These are phyloP conservation scores for Taphrina communis DNA, from an alignment of 1,139 yeast genomes.

Conservation along the genomic window DNA sequence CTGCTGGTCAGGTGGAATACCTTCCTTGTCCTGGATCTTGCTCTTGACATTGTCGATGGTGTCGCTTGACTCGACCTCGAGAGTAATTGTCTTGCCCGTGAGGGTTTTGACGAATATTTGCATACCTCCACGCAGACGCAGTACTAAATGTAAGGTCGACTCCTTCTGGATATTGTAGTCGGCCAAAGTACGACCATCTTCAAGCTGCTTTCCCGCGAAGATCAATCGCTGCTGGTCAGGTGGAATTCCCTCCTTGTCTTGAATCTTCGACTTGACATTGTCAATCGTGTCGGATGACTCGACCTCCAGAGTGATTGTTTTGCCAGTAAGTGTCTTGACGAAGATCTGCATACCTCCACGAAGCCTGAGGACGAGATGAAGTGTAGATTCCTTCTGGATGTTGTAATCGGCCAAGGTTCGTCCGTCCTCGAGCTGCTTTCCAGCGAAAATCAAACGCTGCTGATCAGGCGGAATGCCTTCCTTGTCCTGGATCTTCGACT, in stretches of 20 bases:
- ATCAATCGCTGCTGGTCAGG: conserved; percentile 94
- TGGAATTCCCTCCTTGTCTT: conserved; percentile 94
- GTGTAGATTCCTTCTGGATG: conserved; percentile 87
- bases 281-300: conserved; percentile 93
- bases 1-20: conserved; percentile 99
- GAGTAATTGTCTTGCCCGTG: conserved; percentile 89
- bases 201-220: conserved; percentile 93
- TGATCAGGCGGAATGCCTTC: conserved; percentile 91
- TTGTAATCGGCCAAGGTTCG: conserved; percentile 87
- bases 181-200: conserved; percentile 91
- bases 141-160: conserved; percentile 95
- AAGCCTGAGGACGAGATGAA: conserved; percentile 82
- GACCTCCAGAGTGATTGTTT: conserved; percentile 95
- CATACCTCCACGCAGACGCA: conserved; percentile 69
- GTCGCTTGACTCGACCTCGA: conserved; percentile 92
- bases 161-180: conserved; percentile 99
- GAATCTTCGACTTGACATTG: conserved; percentile 90
- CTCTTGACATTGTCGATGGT: conserved; percentile 92
- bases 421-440: conserved; percentile 88
- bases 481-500: conserved; percentile 87
- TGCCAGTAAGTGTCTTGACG: conserved; percentile 98
- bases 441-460: conserved; percentile 84
- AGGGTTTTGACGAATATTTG: conserved; percentile 85
- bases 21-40: conserved; percentile 95
- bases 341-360: conserved; percentile 81